Conservation (phyloP, 192 early-diverging fungal genomes). For the Phycomyces blakesleeanus region DNA sequence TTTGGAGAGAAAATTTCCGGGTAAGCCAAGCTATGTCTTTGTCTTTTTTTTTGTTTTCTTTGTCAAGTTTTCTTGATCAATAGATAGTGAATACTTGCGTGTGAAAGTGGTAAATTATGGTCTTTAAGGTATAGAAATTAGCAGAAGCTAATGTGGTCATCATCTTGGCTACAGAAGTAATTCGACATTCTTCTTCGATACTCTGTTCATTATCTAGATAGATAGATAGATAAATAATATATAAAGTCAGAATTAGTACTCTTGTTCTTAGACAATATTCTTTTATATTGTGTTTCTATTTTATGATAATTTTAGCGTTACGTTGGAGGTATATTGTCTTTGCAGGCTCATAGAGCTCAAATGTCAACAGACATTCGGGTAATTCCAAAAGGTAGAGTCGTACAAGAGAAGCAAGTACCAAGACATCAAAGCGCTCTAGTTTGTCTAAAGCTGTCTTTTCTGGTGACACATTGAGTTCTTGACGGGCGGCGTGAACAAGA, state of each 20-base stretch:
- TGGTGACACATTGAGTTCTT: constrained; percentile 53
- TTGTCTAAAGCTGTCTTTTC: constrained; percentile 47
- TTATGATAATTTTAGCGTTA: constrained; percentile 22
- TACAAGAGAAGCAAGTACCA: constrained; percentile 52
- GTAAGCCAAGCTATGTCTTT: neutral
- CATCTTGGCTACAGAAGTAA: constrained; percentile 44
- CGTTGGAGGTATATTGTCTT: constrained; percentile 58
- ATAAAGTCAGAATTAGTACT: neutral
- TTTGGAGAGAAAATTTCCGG: neutral
- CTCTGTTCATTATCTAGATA: neutral
- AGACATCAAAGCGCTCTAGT: constrained; percentile 53
- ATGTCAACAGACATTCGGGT: constrained; percentile 62
- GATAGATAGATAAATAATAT: neutral
- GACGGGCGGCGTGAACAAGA: constrained; percentile 56
- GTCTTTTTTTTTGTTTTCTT: neutral
- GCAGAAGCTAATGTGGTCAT: constrained; percentile 40
- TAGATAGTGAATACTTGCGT: neutral
- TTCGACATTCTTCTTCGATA: constrained; percentile 15
- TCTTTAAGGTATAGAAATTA: constrained; percentile 44
- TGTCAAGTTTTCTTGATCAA: too few relatives aligned
- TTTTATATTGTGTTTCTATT: neutral
- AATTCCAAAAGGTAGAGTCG: constrained; percentile 70
- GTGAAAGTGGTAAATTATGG: constrained; percentile 31
- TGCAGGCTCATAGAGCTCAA: constrained; percentile 65
- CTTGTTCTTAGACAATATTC: too few relatives aligned